Evolutionary conservation across 192 early-diverging fungal genomes (phyloP).

Genomic region (Oehlia diaphana): DNA sequence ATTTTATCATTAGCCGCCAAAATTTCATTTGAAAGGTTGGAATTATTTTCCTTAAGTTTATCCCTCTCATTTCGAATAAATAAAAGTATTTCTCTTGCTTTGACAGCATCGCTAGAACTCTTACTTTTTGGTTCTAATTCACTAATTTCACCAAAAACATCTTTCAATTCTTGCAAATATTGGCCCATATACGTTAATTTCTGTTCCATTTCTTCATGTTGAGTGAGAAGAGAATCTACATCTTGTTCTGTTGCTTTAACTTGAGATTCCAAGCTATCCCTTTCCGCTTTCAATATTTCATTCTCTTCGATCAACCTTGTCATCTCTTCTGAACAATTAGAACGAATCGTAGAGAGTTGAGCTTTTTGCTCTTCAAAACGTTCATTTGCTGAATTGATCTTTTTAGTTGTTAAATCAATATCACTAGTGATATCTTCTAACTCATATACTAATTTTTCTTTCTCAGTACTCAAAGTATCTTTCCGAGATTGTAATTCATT

Average conservation of each 20-base stretch:
- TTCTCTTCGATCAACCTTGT: neutral
- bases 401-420: neutral
- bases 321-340: neutral
- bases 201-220: conserved; percentile 2
- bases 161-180: neutral
- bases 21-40: neutral
- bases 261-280: conserved; percentile 2
- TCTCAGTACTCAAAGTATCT: conserved; percentile 3
- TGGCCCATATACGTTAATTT: neutral
- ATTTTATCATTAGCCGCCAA: neutral
- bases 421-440: neutral
- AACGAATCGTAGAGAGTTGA: neutral
- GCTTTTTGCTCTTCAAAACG: neutral
- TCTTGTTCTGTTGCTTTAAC: neutral
- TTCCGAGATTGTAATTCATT: conserved; percentile 22
- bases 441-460: neutral
- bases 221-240: neutral
- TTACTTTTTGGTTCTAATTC: neutral
- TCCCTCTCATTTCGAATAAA: neutral
- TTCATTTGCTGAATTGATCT: neutral
- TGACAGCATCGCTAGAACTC: neutral
- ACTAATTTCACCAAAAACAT: neutral
- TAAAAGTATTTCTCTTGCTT: neutral
- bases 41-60: neutral
- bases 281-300: neutral